Evolutionary conservation across 2,329 filamentous ascomycete genomes (phyloP), one percentile per base, ranked within the genome.

Genomic region (Cladobotryum protrusum): DNA sequence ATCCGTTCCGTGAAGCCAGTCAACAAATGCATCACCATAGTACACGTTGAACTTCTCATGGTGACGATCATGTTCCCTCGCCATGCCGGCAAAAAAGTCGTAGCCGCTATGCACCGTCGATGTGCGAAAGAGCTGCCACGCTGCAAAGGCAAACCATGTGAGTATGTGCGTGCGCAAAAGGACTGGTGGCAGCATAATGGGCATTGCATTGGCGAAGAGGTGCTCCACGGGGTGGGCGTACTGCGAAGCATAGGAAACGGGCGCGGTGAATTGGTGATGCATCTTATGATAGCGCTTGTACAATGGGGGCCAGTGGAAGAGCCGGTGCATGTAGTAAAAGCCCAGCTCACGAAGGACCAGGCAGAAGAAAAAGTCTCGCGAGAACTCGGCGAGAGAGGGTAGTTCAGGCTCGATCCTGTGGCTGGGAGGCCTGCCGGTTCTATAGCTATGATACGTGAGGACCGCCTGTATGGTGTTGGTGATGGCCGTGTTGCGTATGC

Each of bases 171-270:
- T 63, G 3, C 62, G 52, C 13, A 79, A 56, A 1, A 78, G 43
- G 53, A 73, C 53, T 3, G 75, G 72, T 8, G 77, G 77, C 32
- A 80, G 59, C 1, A 67, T 67, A 3, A 81, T 72, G 0, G 78
- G 78, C 19, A 80, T 59, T 6, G 71, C 67, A 54, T 81, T 81
- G 14, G 77, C 75, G 11, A 78, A 49, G 3, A 82, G 52, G 56
- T 81, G 76, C 61, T 82, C 79, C n/a, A 76, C 51, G 0, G 77
- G 77, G 55, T 81, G 78, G 0, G 77, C 76, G 55, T 78, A 82
- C 55, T 81, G 75, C 2, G 78, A 75, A 0, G 78, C 70, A 5
- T 81, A 67, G 0, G 76, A 73, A 2, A 82, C 72, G 0, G 78
- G 78, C 1, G 78, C 76, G 0, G 72, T 76, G 64, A 80, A 82